phyloP scores from a whole-genome alignment of 768 basidiomycete genomes.

The Boletus rufocinnamomeus region DNA sequence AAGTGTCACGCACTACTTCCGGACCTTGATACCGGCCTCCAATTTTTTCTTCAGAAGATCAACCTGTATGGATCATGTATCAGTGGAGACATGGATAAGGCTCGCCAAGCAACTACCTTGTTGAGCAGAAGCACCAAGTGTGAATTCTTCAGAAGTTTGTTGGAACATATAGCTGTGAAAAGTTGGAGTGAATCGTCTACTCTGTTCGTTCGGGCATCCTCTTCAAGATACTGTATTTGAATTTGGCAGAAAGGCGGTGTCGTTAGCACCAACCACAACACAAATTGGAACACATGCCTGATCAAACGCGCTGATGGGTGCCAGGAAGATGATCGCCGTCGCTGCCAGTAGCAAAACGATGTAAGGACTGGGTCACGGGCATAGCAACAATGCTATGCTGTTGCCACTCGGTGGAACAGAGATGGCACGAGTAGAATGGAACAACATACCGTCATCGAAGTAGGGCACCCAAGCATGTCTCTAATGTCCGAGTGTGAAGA shows the following conservation, averaged over 20 bases:
- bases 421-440: conserved; percentile 8
- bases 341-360: conserved; percentile 42
- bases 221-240: conserved; percentile 67
- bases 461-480: conserved; percentile 82
- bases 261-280: conserved; percentile 1
- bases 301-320: conserved; percentile 85
- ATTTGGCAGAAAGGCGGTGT: conserved; percentile 16
- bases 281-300: conserved; percentile 50
- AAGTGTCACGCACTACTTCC: conserved; percentile 64
- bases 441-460: conserved; percentile 74
- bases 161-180: conserved; percentile 73
- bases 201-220: conserved; percentile 76
- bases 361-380: conserved; percentile 13
- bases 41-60: conserved; percentile 77
- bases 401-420: conserved; percentile 14
- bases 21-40: conserved; percentile 63
- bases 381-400: conserved; percentile 22
- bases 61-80: conserved; percentile 42
- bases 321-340: conserved; percentile 83
- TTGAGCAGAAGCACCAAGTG: conserved; percentile 78
- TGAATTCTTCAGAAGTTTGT: conserved; percentile 69
- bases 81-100: conserved; percentile 3
- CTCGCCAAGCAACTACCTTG: conserved; percentile 50
- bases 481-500: conserved; percentile 38
- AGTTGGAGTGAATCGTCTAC: conserved; percentile 82